Percentiles rank a stretch among this genome's conserved stretches.
These are phyloP conservation scores for Prinsepia uniflora DNA, from an alignment of 306 rosid genomes.

Conservation along the genomic window DNA sequence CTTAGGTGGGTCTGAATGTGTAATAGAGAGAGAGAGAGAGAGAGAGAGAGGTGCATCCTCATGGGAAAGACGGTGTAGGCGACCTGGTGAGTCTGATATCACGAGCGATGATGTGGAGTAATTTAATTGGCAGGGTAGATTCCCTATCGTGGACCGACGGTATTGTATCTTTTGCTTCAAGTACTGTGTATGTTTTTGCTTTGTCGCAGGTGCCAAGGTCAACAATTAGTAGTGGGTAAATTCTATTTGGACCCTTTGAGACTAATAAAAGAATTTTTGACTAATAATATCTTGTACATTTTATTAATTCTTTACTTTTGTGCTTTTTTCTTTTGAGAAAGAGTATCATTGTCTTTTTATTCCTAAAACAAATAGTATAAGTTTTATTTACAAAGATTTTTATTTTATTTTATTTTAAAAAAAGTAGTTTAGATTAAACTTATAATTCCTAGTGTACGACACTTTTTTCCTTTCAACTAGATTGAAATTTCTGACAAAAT, in stretches of 20 bases:
- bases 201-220: background rate
- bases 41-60: constrained; percentile 15
- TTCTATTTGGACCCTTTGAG: background rate
- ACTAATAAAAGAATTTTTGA: too few species aligned
- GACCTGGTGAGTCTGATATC: constrained; percentile 22
- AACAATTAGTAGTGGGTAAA: background rate
- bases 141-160: background rate
- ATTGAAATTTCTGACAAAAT: too few species aligned
- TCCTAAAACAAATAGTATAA: too few species aligned
- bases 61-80: constrained; percentile 27
- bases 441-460: too few species aligned
- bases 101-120: constrained; percentile 18
- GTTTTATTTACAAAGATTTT: too few species aligned
- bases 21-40: constrained; percentile 9
- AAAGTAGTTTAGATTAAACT: too few species aligned
- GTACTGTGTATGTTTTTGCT: background rate
- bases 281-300: too few species aligned
- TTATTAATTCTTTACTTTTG: too few species aligned
- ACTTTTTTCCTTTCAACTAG: too few species aligned
- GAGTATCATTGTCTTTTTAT: too few species aligned
- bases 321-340: too few species aligned
- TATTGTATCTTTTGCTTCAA: background rate
- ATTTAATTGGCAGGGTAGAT: background rate
- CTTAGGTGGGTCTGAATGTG: constrained; percentile 34
- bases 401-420: too few species aligned